Evolutionary conservation across 306 rosid species (phyloP), one percentile per base, ranked within the genome.

Genomic region (Pachyrhizus erosus): DNA sequence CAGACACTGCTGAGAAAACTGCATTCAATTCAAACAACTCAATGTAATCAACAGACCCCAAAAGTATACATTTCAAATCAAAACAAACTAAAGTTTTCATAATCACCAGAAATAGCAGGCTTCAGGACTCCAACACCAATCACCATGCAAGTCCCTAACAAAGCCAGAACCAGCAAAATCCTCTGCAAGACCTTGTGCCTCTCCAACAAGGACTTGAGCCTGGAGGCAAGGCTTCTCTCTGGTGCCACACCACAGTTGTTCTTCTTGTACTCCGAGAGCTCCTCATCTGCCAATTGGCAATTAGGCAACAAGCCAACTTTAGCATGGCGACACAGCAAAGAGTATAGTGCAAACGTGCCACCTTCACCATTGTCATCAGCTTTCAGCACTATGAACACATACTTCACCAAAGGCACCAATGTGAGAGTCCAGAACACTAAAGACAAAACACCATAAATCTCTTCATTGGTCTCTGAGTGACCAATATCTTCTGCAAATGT

Each of bases 301-400:
- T 92, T 93, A 31, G 98, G 98, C 74, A 96, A 68, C 13, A 91
- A 89, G 61, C 91, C 87, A 54, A 96, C 90, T 76, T 91, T 77
- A 77, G 94, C 98, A 61, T 93, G 92, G 43, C 99, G 87, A 81
- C 99, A 96, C 57, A 96, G 87, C 89, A 93, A 86, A 18, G 99
- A 96, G 85, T 96, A 96, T 67, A 96, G 78, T 10, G 99, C 99
- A 85, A 96, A 96, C 13, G 98, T 96, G 71, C 99, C 99, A 80
- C 99, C 99, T 83, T 96, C 99, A 33, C 98, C 98, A 91, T 96
- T 96, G 68, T 96, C 99, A 75, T 96, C 89, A 21, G 98, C 99
- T 85, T 78, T 92, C 21, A 96, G 90, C 45, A 96, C 99, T 14
- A 96, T 89, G 76, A 93, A 92, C 61, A 96, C 98, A 37, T 96